These are phyloP conservation scores for Taiwanofungus camphoratus DNA, from an alignment of 1,284 basidiomycete genomes.

Conservation along the genomic window DNA sequence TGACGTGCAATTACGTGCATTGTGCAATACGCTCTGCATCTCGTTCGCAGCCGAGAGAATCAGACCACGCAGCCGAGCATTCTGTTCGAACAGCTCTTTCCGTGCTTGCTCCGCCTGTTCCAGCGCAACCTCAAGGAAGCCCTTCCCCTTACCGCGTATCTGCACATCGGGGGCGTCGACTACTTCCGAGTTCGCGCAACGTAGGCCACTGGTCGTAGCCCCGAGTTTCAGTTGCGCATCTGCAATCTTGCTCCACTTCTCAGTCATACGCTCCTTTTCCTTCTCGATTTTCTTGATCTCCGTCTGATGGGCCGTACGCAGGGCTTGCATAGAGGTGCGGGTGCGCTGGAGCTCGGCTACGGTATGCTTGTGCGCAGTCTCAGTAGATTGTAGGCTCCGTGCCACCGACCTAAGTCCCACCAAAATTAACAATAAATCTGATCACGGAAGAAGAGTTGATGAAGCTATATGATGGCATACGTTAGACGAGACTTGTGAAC, in stretches of 20 bases:
- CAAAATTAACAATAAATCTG: too few relatives aligned
- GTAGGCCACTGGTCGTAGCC: conserved; percentile 41
- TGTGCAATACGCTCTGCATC: conserved; percentile 49
- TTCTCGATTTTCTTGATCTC: conserved; percentile 81
- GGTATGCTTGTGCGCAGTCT: conserved; percentile 64
- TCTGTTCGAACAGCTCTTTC: conserved; percentile 64
- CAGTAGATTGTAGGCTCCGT: conserved; percentile 50
- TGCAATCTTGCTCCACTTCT: conserved; percentile 68
- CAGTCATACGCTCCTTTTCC: conserved; percentile 73
- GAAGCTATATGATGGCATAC: conserved; percentile 46
- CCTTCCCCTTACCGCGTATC: conserved; percentile 42
- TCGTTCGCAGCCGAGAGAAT: conserved; percentile 67
- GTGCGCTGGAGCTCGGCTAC: conserved; percentile 63
- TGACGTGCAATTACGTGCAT: conserved; percentile 29
- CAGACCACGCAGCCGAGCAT: conserved; percentile 61
- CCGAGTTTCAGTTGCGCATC: conserved; percentile 58
- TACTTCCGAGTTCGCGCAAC: conserved; percentile 48
- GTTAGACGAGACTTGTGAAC: conserved; percentile 63
- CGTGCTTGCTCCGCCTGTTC: conserved; percentile 71
- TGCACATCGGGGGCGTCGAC: conserved; percentile 41
- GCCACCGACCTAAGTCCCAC: conserved; percentile 48
- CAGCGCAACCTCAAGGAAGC: conserved; percentile 65
- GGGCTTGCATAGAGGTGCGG: conserved; percentile 53
- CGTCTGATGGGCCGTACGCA: conserved; percentile 60
- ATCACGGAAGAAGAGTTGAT: too few relatives aligned